Evolutionary conservation across 225 moss, liverwort and hornwort genomes (phyloP), one percentile per base, ranked within the genome.

Genomic region (Ulota crispa): DNA sequence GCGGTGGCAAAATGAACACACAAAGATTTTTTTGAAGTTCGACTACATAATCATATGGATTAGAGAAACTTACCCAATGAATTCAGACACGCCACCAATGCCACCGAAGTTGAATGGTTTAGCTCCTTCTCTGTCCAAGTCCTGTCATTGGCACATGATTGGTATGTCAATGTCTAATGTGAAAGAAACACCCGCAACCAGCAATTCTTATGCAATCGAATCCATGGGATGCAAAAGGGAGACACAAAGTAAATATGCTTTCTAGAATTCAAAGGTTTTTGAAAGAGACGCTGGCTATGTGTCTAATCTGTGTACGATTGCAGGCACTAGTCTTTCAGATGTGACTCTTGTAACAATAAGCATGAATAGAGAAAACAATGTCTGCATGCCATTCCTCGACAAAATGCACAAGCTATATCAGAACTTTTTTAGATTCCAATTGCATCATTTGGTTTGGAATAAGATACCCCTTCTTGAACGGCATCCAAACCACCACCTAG

Each of bases 61-160:
- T 18, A 24, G 18, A 23, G 54, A 28, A 52, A 8, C 67, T 86
- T 83, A 95, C 95, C 98, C 98, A 72, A 94, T 83, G 80, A 98
- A 98, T 73, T 98, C 92, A 18, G 95, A 98, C 50, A 95, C 89
- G 31, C 98, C 98, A 56, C 98, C 98, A 56, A 98, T 92, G 76
- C 95, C 91, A 57, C 94, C 98, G 41, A 95, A 95, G 73, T 89
- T 98, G 43, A 98, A 93, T 56, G 94, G 89, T 82, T 90, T 81
- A 60, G 95, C 19, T 34, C 98, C 98, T 79, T 87, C 93, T 83
- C 83, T 94, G 60, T 87, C 89, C 78, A 98, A 85, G 80, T 98
- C 98, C 96, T 96, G 89, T 61, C 64, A 64, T 61, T 66, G 65
- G n/a, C 39, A 78, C 31, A 79, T 55, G 54, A 62, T 73, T 36